These are phyloP conservation scores for Backusella psychrophila DNA, from an alignment of 192 early-diverging fungal genomes.

Conservation along the genomic window DNA sequence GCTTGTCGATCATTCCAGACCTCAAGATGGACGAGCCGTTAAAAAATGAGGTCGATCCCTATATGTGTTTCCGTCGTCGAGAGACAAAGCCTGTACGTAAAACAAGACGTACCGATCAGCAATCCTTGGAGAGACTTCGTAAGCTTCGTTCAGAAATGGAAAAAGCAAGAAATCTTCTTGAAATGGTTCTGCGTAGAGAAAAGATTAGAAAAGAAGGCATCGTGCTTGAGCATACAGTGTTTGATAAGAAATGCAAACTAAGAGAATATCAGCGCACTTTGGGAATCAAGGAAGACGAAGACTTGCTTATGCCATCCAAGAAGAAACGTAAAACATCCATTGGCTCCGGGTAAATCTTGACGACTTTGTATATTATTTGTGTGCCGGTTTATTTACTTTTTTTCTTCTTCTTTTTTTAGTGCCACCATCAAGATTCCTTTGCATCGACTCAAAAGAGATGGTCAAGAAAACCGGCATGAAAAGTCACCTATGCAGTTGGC, in stretches of 20 bases:
- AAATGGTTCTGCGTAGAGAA: conserved; percentile 72
- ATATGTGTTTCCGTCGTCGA: conserved; percentile 85
- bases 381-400: not conserved
- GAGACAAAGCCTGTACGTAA: conserved; percentile 77
- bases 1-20: conserved; percentile 19
- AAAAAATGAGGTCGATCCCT: conserved; percentile 69
- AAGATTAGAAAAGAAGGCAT: conserved; percentile 58
- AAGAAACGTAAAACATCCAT: conserved; percentile 40
- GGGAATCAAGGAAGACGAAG: conserved; percentile 35
- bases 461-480: conserved; percentile 28
- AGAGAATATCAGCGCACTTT: conserved; percentile 29
- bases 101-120: conserved; percentile 68
- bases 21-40: conserved; percentile 56
- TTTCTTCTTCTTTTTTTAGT: conserved; percentile 23
- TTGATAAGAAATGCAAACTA: conserved; percentile 30
- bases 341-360: conserved; percentile 25
- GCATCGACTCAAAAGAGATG: conserved; percentile 46
- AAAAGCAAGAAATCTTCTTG: conserved; percentile 60
- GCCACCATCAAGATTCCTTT: conserved; percentile 62
- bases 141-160: conserved; percentile 68
- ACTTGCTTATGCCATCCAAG: conserved; percentile 14
- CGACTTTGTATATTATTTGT: not conserved
- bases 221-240: conserved; percentile 52
- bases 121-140: conserved; percentile 70
- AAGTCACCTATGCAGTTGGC: conserved; percentile 43